Evolutionary conservation across 2,329 filamentous ascomycete genomes (phyloP), one percentile per base, ranked within the genome.

Genomic region (Sclerotinia borealis): DNA sequence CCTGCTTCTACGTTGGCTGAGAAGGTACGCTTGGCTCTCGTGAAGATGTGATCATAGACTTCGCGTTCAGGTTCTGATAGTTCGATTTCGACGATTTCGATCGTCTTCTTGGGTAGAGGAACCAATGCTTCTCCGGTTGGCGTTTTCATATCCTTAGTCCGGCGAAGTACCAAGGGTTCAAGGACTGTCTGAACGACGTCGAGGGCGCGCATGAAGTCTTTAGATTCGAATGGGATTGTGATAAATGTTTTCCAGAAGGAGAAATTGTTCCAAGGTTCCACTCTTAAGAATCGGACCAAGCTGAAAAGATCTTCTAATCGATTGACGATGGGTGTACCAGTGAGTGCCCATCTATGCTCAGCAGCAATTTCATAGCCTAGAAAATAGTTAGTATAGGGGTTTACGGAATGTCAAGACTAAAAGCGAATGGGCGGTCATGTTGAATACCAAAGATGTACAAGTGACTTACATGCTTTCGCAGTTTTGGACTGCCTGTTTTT

Each of bases 201-300:
- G 9, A 99, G 81, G 0, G 95, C 95, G 5, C 93, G 88, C 69
- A 97, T 86, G 73, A 96, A 97, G 67, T 99, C 90, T 69, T 95
- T 95, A 0, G 92, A 93, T 75, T 99, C 95, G 68, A 99, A 99
- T 0, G 95, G 95, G 1, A 96, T 88, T 0, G 95, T 99, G 72
- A 99, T 98, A 75, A 99, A 99, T 0, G 95, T 98, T 74, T 93
- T 93, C 95, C 95, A 99, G 77, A 96, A 99, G 0, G 93, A 96
- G 75, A 99, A 99, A 75, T 98, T 98, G 72, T 90, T 95, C 95
- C 95, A 99, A 0, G 95, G 95, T 74, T 98, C 93, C 4, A 99
- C 95, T 63, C 91, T 88, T 13, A 99, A 79, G 77, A 98, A 99
- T 3, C 91, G 87, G 15, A 98, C 91, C 43, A 99, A 78, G 72